Evolutionary conservation across 2,329 filamentous ascomycete genomes (phyloP).

Genomic region (Aspergillus clavatus): DNA sequence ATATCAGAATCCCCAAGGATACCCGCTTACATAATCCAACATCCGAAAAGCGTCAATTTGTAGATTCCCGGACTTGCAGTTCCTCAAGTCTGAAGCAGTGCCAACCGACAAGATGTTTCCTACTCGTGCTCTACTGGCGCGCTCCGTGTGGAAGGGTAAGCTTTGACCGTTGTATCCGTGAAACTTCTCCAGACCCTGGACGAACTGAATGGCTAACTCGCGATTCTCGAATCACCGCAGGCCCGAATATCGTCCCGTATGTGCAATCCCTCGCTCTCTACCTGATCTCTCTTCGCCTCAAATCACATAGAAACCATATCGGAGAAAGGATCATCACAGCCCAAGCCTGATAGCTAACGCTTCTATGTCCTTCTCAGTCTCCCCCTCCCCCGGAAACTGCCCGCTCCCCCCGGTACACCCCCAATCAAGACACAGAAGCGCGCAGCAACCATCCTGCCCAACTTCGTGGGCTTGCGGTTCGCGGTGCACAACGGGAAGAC

Average conservation of each 20-base stretch:
- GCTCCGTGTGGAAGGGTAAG: constrained; percentile 85
- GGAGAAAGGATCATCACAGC: too few species aligned
- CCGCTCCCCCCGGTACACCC: constrained; percentile 57
- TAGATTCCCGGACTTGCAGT: constrained; percentile 5
- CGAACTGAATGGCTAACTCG: constrained; percentile 5
- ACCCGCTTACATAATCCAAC: constrained; percentile 8
- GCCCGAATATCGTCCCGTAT: constrained; percentile 67
- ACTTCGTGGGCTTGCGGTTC: constrained; percentile 85
- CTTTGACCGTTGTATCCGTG: background rate
- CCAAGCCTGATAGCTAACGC: constrained; percentile 1
- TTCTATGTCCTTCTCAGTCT: constrained; percentile 25
- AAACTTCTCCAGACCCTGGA: background rate
- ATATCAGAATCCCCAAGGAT: background rate
- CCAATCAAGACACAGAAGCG: constrained; percentile 85
- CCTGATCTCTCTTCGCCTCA: too few species aligned
- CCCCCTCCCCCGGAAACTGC: constrained; percentile 37
- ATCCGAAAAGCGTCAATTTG: constrained; percentile 12
- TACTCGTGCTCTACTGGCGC: constrained; percentile 63
- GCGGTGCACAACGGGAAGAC: constrained; percentile 88
- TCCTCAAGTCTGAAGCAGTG: constrained; percentile 8
- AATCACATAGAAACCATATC: too few species aligned
- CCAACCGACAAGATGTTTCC: constrained; percentile 57
- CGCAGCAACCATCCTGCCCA: constrained; percentile 82
- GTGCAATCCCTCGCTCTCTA: constrained; percentile 35
- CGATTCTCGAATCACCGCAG: constrained; percentile 35